Conservation (phyloP, 2,329 filamentous ascomycete species). For the Phialocephala subalpina region DNA sequence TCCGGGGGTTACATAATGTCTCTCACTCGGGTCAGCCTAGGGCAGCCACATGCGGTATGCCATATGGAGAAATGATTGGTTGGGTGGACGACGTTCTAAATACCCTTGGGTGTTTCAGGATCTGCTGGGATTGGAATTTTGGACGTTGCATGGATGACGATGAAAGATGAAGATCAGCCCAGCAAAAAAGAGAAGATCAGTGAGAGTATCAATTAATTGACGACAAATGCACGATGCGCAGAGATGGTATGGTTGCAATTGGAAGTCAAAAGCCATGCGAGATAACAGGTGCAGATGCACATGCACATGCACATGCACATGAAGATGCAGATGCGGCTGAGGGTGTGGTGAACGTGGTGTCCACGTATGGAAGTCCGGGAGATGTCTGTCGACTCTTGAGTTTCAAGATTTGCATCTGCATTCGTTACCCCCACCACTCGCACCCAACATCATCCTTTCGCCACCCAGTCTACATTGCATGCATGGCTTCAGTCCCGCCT, state of each 20-base stretch:
- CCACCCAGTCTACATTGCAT: neutral
- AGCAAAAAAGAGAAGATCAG: neutral
- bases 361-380: constrained; percentile 1
- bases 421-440: neutral
- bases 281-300: neutral
- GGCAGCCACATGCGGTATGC: neutral
- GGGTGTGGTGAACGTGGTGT: constrained; percentile 7
- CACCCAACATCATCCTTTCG: neutral
- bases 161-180: neutral
- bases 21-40: neutral
- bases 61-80: neutral
- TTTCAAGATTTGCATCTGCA: neutral
- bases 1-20: neutral
- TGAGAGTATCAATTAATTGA: neutral
- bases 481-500: neutral
- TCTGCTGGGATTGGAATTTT: neutral
- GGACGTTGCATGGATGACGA: neutral
- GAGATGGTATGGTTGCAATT: neutral
- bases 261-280: neutral
- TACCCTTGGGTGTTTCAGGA: neutral
- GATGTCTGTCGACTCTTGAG: neutral
- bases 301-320: neutral
- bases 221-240: neutral
- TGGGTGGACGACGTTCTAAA: neutral
- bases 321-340: neutral